Evolutionary conservation across 768 basidiomycete species (phyloP).

Genomic region (Suillus bovinus): DNA sequence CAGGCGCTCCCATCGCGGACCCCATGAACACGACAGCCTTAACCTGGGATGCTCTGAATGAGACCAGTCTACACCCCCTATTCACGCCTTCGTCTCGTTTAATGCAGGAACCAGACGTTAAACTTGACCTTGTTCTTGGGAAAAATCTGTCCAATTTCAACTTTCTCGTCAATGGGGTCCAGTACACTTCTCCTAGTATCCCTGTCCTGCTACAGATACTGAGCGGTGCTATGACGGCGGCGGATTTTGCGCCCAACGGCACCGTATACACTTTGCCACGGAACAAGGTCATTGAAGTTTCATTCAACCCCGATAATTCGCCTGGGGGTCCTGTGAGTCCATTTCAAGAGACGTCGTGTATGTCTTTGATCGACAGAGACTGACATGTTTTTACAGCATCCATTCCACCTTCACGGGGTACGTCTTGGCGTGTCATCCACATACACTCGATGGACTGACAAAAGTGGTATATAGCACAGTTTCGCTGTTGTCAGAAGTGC

Average conservation of each 20-base stretch:
- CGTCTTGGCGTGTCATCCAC: neutral
- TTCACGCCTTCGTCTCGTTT: neutral
- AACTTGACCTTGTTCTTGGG: constrained; percentile 32
- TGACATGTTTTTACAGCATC: constrained; percentile 19
- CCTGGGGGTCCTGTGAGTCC: constrained; percentile 12
- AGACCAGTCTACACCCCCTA: neutral
- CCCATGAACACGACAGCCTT: constrained; percentile 25
- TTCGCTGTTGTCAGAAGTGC: neutral
- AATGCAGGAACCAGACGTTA: constrained; percentile 24
- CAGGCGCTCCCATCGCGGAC: constrained; percentile 37
- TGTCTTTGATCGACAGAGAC: neutral
- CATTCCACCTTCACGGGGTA: constrained; percentile 24
- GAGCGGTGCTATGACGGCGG: constrained; percentile 37
- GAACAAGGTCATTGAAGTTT: constrained; percentile 48
- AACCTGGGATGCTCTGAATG: neutral
- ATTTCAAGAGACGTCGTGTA: neutral
- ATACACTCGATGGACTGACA: neutral
- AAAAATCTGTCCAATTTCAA: constrained; percentile 15
- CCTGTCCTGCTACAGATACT: constrained; percentile 51
- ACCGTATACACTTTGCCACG: constrained; percentile 45
- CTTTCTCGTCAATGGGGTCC: constrained; percentile 33
- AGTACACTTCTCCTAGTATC: constrained; percentile 36
- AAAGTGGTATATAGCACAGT: neutral
- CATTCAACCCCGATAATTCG: constrained; percentile 6
- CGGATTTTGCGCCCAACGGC: constrained; percentile 39